phyloP scores from a whole-genome alignment of 2,329 filamentous ascomycete genomes.

The Calonectria hongkongensis region DNA sequence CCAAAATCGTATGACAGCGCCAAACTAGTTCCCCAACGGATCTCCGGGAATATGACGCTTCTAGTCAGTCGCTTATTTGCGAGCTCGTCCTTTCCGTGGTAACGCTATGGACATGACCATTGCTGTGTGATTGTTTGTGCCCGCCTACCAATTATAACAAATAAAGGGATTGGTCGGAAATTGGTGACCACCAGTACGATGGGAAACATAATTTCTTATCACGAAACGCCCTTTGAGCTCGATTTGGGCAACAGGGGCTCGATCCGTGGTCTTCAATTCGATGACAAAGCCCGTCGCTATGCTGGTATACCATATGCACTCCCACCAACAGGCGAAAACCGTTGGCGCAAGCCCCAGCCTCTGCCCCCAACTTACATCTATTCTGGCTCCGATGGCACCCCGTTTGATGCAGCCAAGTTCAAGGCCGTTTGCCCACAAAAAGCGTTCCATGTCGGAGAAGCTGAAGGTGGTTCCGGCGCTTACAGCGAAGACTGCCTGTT shows the following conservation, averaged over 20 bases:
- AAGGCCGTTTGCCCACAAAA: conserved; percentile 64
- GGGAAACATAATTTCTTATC: conserved; percentile 42
- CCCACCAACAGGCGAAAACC: conserved; percentile 59
- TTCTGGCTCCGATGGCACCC: conserved; percentile 47
- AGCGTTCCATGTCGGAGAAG: conserved; percentile 54
- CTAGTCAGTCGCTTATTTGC: rapidly evolving
- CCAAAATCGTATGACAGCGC: neutral
- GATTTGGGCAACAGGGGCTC: conserved; percentile 49
- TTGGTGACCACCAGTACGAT: neutral
- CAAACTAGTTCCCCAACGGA: neutral
- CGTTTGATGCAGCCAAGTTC: conserved; percentile 61
- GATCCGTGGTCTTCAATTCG: conserved; percentile 58
- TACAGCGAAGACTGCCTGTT: conserved; percentile 67
- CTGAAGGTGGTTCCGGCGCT: conserved; percentile 49
- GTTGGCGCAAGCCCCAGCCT: conserved; percentile 62
- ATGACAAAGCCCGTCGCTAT: conserved; percentile 58
- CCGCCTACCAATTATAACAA: too few species aligned
- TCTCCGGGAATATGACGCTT: neutral
- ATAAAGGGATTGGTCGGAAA: neutral
- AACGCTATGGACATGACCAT: neutral
- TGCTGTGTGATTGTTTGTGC: too few species aligned
- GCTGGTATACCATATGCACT: conserved; percentile 62
- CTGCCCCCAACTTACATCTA: conserved; percentile 57
- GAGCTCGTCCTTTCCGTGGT: too few species aligned
- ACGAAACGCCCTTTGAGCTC: conserved; percentile 32